These are phyloP conservation scores for Phaeosphaeriaceae sp. DNA, from an alignment of 2,329 filamentous ascomycete genomes.

Conservation along the genomic window DNA sequence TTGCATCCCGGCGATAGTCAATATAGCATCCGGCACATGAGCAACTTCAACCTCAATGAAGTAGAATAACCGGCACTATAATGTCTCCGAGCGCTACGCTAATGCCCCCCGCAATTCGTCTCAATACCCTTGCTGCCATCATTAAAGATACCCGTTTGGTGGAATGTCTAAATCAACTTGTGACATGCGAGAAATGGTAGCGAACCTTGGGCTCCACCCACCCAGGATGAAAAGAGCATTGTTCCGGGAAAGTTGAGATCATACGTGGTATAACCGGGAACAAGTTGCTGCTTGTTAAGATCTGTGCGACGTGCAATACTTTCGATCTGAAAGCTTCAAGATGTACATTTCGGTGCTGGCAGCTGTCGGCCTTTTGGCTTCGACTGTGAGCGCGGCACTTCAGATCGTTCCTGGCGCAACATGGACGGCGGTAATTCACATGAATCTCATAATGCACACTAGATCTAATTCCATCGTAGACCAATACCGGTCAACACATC, in stretches of 20 bases:
- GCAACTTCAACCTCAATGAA: conserved; percentile 14
- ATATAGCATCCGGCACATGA: conserved; percentile 11
- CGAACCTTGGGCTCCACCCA: background rate
- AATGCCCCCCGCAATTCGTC: conserved; percentile 25
- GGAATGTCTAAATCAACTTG: conserved; percentile 12
- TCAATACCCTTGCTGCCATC: conserved; percentile 12
- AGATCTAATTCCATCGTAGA: conserved; percentile 25
- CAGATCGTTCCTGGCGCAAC: conserved; percentile 50
- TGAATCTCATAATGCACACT: background rate
- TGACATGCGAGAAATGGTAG: conserved; percentile 15
- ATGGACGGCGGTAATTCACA: conserved; percentile 45
- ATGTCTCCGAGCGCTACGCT: conserved; percentile 7
- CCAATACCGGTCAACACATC: conserved; percentile 61
- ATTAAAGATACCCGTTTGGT: conserved; percentile 12
- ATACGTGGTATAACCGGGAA: conserved; percentile 3
- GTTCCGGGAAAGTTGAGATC: background rate
- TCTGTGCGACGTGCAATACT: background rate
- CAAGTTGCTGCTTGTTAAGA: background rate
- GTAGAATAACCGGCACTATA: conserved; percentile 13
- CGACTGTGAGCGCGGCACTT: conserved; percentile 36
- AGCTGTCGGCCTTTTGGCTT: conserved; percentile 22
- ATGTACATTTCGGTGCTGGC: conserved; percentile 28
- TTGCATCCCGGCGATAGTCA: conserved; percentile 8
- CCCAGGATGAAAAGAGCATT: background rate
- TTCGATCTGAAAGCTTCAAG: conserved; percentile 2